phyloP scores from a whole-genome alignment of 768 basidiomycete genomes.

The Lactarius pseudohatsudake region DNA sequence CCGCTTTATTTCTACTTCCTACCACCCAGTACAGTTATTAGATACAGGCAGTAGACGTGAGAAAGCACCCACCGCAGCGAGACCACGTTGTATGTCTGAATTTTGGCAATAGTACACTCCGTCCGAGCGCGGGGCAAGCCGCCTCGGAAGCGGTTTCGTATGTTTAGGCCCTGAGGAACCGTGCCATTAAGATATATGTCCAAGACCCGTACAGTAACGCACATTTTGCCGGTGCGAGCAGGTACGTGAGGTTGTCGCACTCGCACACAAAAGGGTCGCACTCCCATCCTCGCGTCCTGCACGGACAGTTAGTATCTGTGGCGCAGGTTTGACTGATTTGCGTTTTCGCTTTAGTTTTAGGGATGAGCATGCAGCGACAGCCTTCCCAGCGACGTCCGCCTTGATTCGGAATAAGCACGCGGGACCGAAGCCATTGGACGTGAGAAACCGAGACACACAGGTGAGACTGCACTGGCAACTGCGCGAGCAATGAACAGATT shows the following conservation, averaged over 20 bases:
- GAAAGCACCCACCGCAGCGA: conserved; percentile 8
- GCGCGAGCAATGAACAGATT: conserved; percentile 53
- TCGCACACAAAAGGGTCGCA: conserved; percentile 68
- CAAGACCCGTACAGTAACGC: not conserved
- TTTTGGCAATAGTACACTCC: conserved; percentile 10
- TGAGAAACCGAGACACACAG: conserved; percentile 41
- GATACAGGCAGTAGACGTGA: too few species aligned
- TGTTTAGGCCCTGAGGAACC: not conserved
- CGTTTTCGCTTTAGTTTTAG: not conserved
- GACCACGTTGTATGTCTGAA: conserved; percentile 21
- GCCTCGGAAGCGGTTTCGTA: not conserved
- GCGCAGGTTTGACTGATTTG: conserved; percentile 37
- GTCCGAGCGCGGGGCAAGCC: not conserved
- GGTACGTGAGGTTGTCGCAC: conserved; percentile 46
- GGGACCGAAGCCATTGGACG: not conserved
- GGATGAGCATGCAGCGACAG: conserved; percentile 42
- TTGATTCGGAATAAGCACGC: conserved; percentile 31
- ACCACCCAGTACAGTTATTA: not conserved
- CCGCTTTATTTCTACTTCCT: conserved; percentile 23
- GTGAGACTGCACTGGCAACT: conserved; percentile 52
- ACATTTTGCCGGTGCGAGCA: not conserved
- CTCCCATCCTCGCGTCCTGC: conserved; percentile 50
- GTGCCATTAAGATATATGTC: not conserved
- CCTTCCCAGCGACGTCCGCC: conserved; percentile 58
- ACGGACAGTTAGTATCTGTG: conserved; percentile 47